These are phyloP conservation scores for Mucor lusitanicus DNA, from an alignment of 371 early-diverging fungal genomes.

Conservation along the genomic window DNA sequence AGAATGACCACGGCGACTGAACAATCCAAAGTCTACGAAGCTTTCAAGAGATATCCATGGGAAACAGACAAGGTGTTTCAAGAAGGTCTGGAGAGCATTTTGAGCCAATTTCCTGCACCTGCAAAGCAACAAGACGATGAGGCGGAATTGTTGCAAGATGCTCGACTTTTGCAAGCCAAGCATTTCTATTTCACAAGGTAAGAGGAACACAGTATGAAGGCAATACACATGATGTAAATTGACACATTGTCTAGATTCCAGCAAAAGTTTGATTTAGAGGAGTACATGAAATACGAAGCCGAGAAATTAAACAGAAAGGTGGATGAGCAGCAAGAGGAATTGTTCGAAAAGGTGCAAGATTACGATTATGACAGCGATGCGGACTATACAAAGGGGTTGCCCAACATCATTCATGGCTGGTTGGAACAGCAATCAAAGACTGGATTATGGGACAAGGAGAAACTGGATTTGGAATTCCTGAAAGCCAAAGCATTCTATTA, in stretches of 20 bases:
- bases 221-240: background rate
- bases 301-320: constrained; percentile 17
- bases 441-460: constrained; percentile 48
- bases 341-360: constrained; percentile 45
- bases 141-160: constrained; percentile 2
- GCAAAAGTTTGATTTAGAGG: constrained; percentile 45
- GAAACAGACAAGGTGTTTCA: constrained; percentile 49
- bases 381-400: constrained; percentile 46
- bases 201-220: background rate
- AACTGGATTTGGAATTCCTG: constrained; percentile 47
- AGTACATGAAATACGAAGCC: constrained; percentile 47
- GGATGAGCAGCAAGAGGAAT: constrained; percentile 15
- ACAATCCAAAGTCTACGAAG: background rate
- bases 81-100: constrained; percentile 32
- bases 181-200: constrained; percentile 57
- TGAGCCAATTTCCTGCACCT: constrained; percentile 1
- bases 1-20: background rate
- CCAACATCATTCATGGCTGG: constrained; percentile 48
- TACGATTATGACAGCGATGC: constrained; percentile 56
- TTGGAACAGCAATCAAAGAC: constrained; percentile 31
- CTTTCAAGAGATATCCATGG: constrained; percentile 50
- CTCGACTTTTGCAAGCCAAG: constrained; percentile 49
- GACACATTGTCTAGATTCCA: constrained; percentile 30
- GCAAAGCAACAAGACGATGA: background rate
- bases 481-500: constrained; percentile 60